Evolutionary conservation across 768 basidiomycete species (phyloP).

Genomic region (Xanthoconium purpureum): DNA sequence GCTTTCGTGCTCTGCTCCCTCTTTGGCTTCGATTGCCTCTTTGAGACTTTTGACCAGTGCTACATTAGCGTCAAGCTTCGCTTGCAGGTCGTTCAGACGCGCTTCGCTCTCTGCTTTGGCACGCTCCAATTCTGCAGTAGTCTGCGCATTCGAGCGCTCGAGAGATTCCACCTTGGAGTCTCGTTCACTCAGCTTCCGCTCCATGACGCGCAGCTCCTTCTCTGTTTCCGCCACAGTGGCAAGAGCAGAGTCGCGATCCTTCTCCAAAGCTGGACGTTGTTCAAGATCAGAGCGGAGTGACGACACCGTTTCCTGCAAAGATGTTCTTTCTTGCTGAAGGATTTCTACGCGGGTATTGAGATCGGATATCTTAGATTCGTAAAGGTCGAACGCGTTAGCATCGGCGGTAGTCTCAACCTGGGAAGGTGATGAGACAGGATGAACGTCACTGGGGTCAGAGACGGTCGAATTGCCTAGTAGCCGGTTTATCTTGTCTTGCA

Average conservation of each 20-base stretch:
- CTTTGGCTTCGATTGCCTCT: slow-evolving; percentile 50
- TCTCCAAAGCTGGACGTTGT: slow-evolving; percentile 32
- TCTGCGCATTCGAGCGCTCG: slow-evolving; percentile 41
- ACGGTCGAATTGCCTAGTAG: slow-evolving; percentile 35
- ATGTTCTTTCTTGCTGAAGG: slow-evolving; percentile 68
- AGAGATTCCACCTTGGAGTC: slow-evolving; percentile 45
- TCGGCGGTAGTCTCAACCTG: slow-evolving; percentile 42
- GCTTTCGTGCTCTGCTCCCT: slow-evolving; percentile 47
- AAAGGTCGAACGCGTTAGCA: slow-evolving; percentile 1
- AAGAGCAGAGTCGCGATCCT: slow-evolving; percentile 45
- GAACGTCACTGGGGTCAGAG: slow-evolving; percentile 11
- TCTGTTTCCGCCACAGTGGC: slow-evolving; percentile 43
- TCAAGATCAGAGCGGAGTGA: slow-evolving; percentile 22
- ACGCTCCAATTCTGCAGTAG: slow-evolving; percentile 43
- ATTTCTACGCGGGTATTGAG: slow-evolving; percentile 46
- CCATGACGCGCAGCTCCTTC: slow-evolving; percentile 37
- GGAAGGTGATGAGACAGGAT: slow-evolving; percentile 22
- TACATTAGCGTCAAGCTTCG: slow-evolving; percentile 44
- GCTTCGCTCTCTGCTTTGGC: slow-evolving; percentile 44
- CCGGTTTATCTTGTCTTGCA: slow-evolving; percentile 50
- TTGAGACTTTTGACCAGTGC: slow-evolving; percentile 47
- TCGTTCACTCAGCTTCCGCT: slow-evolving; percentile 44
- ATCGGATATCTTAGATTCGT: slow-evolving; percentile 18
- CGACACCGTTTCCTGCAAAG: slow-evolving; percentile 42
- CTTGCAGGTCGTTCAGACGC: slow-evolving; percentile 41